These are phyloP conservation scores for Wickerhamomyces silvicola DNA, from an alignment of 805 yeast species.

Conservation along the genomic window DNA sequence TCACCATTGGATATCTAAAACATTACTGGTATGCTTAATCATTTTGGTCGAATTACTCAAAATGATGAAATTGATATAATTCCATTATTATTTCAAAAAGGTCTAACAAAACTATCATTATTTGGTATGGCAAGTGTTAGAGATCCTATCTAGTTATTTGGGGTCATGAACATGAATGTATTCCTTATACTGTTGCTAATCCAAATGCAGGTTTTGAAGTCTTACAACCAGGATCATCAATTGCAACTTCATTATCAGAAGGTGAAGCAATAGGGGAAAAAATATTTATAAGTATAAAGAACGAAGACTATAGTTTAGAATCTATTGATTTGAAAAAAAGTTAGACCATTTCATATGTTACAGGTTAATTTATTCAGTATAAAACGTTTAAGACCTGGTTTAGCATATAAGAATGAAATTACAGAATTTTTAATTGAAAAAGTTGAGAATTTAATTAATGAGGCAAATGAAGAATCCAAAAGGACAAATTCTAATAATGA, in stretches of 20 bases:
- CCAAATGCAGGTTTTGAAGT: slow-evolving; percentile 58
- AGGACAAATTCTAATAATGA: slow-evolving; percentile 29
- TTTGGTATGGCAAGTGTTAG: slow-evolving; percentile 86
- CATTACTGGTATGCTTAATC: slow-evolving; percentile 78
- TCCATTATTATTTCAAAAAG: slow-evolving; percentile 81
- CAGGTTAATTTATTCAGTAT: slow-evolving; percentile 50
- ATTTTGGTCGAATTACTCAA: slow-evolving; percentile 77
- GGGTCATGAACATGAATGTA: slow-evolving; percentile 98
- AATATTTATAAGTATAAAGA: slow-evolving; percentile 65
- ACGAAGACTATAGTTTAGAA: slow-evolving; percentile 48
- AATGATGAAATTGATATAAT: slow-evolving; percentile 66
- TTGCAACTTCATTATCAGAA: slow-evolving; percentile 83
- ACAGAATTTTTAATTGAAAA: slow-evolving; percentile 50
- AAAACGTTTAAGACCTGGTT: slow-evolving; percentile 52
- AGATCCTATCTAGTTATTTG: slow-evolving; percentile 84
- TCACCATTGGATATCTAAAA: slow-evolving; percentile 83
- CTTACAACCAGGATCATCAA: slow-evolving; percentile 89
- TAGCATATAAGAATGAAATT: slow-evolving; percentile 54
- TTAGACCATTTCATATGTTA: slow-evolving; percentile 76
- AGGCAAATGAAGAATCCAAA: slow-evolving; percentile 48
- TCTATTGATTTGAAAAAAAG: slow-evolving; percentile 60
- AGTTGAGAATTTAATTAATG: slow-evolving; percentile 60
- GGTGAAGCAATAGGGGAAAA: slow-evolving; percentile 76
- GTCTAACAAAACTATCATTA: slow-evolving; percentile 71
- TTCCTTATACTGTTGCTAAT: slow-evolving; percentile 59